Evolutionary conservation across 768 basidiomycete species (phyloP), one percentile per base, ranked within the genome.

Genomic region (Tephrocybe sp.): DNA sequence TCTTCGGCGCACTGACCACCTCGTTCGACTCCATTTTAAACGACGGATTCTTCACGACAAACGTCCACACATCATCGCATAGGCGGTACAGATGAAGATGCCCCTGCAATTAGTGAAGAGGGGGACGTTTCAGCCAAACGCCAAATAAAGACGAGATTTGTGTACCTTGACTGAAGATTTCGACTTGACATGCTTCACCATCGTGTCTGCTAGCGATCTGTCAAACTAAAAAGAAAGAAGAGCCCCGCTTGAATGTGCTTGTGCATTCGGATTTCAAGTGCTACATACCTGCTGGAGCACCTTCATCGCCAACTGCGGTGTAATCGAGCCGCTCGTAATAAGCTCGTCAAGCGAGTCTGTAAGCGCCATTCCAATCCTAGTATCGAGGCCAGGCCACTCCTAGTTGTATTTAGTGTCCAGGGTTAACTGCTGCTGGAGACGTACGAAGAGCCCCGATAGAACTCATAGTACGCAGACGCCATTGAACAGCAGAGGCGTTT

Each of bases 281-380:
- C 26, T 7, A 62, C 65, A 56, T 60, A 97, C 96, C 90, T 98
- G 96, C 65, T 89, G 87, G 52, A 98, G 71, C n/a, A 97, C 92
- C 70, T 96, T 92, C 87, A 98, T 92, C n/a, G 96, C 97, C 59
- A 98, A 69, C 72, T 98, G 96, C 11, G 96, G 96, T 16, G 94
- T 96, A 62, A 99, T 99, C 44, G 91, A 85, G 2, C 96, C 96
- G 63, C 88, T 89, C 40, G 94, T 96, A 62, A 99, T 98, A 58
- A 99, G 82, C 72, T 98, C 96, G 72, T 99, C 97, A 61, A 99
- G 83, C 58, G 96, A 94, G 75, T 99, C 97, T 12, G 95, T 96
- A 45, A 99, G 78, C 46, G 96, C 93, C 81, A 94, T 92, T 45
- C 97, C 97, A 68, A 98, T 92, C 58, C 97, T 98, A 65, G 8